Evolutionary conservation across 352 stramenopile genomes (phyloP), one percentile per base, ranked within the genome.

Genomic region (Phytophthora cactorum): DNA sequence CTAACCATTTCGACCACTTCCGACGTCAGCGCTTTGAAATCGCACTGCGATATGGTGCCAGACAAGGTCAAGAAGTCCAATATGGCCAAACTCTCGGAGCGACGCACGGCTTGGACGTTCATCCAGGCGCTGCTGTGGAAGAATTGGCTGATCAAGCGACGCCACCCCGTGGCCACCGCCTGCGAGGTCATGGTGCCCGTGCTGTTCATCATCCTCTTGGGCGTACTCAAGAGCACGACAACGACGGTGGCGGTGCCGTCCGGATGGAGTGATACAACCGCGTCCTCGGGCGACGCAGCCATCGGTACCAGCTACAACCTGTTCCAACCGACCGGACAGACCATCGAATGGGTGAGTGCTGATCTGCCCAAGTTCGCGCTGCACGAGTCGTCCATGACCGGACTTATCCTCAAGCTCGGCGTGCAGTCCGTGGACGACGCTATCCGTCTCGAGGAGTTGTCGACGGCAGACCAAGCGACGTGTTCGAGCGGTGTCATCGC

Each of bases 121-220:
- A 43, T 81, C 51, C 63, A 67, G n/a, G 75, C 79, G 39, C 53
- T 91, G 59, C 65, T 91, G 32, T 85, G 79, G 70, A 93, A 93
- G 64, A 91, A 90, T 71, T 82, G 67, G 71, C 45, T 87, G 31
- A 72, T 90, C 41, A 93, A 91, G 71, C 66, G 69, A 31, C 77
- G 81, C 22, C 82, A 91, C 45, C 66, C 54, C 25, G 31, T 90
- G 9, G 77, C 61, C 12, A 88, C 77, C 32, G 51, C 77, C 5
- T 68, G 84, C 41, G 82, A 93, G 32, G 43, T 91, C 17, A 47
- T 74, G 39, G 50, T 91, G 17, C 85, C 81, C 2, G 74, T 68
- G 52, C 25, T 88, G 14, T 90, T 90, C 68, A 85, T 91, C 38
- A 43, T 91, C 43, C 59, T 90, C 27, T 45, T 90, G 45, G 67